Base-by-base conservation (phyloP, 2,329 filamentous ascomycete species). In the Aspergillus uvarum region DNA sequence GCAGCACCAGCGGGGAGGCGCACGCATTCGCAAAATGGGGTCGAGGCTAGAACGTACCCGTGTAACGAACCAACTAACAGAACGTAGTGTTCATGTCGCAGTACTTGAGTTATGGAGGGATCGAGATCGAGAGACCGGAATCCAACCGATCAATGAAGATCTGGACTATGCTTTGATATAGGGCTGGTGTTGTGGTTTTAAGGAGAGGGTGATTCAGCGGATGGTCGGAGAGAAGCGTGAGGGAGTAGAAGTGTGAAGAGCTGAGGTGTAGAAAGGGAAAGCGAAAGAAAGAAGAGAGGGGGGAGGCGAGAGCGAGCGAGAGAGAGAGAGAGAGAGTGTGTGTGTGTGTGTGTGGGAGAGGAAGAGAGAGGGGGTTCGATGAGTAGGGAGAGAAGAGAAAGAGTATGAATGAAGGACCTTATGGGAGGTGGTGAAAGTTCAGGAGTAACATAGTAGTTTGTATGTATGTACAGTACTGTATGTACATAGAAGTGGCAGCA, bases 41-140 rank as follows among this genome's bases (percentile, higher is more conserved):
- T 52, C 50, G 54, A 55, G 47, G 35, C 52, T 59, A 59, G 54
- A 59, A 59, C 59, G 44, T 65, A 66, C 64, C 63, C 51, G 61
- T 63, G 61, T 62, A 61, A 65, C 61, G 57, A 58, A 59, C 62
- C 56, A 61, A 59, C 58, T 55, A 64, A 42, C 24, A 63, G 57
- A 29, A 51, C 42, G 35, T 49, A 49, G 49, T 16, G 48, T 55
- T 63, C 61, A 63, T 63, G 58, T 55, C 54, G 59, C 19, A 53
- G 29, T 47, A 32, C 26, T 29, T 29, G 26, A 29, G n/a, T 51
- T 32, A 26, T 49, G 44, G 31, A 35, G 26, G 32, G 47, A 51
- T 31, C 10, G 44, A 32, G 47, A 51, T 31, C 10, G 44, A 32
- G 44, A 35, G n/a, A 47, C 16, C 11, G n/a, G n/a, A 55, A 35